These are phyloP conservation scores for Exophiala xenobiotica DNA, from an alignment of 2,329 filamentous ascomycete genomes.

Conservation along the genomic window DNA sequence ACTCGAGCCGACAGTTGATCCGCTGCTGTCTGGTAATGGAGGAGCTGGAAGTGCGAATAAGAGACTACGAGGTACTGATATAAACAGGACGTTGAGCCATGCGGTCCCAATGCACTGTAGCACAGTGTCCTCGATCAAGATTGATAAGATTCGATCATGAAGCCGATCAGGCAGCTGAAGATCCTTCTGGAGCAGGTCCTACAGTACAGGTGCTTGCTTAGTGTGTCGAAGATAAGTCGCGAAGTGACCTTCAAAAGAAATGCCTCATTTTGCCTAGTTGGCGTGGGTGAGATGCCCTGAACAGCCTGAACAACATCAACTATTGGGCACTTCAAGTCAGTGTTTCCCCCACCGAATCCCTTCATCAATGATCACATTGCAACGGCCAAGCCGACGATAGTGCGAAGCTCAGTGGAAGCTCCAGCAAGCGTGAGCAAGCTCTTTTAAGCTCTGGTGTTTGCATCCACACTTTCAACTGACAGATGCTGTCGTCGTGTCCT, in stretches of 20 bases:
- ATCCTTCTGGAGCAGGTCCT: neutral
- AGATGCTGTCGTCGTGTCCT: too few species aligned
- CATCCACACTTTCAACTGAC: too few species aligned
- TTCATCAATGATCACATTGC: too few species aligned
- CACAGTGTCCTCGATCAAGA: too few species aligned
- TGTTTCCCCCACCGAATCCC: too few species aligned
- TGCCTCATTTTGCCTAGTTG: constrained; percentile 3
- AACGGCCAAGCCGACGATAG: neutral
- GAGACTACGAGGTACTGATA: too few species aligned
- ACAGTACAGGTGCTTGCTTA: too few species aligned
- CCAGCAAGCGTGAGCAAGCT: neutral
- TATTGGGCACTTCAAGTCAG: neutral
- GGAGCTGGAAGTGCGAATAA: too few species aligned
- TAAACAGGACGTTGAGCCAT: too few species aligned
- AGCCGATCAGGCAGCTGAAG: neutral
- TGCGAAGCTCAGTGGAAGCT: neutral
- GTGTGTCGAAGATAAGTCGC: neutral
- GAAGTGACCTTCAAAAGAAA: neutral
- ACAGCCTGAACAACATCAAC: neutral
- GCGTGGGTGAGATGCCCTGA: neutral
- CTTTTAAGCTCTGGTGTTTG: neutral
- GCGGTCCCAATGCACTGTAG: too few species aligned
- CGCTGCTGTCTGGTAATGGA: too few species aligned
- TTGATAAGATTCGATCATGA: constrained; percentile 4
- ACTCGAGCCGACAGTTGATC: too few species aligned